These are phyloP conservation scores for Clitoria ternatea DNA, from an alignment of 306 rosid genomes.

Conservation along the genomic window DNA sequence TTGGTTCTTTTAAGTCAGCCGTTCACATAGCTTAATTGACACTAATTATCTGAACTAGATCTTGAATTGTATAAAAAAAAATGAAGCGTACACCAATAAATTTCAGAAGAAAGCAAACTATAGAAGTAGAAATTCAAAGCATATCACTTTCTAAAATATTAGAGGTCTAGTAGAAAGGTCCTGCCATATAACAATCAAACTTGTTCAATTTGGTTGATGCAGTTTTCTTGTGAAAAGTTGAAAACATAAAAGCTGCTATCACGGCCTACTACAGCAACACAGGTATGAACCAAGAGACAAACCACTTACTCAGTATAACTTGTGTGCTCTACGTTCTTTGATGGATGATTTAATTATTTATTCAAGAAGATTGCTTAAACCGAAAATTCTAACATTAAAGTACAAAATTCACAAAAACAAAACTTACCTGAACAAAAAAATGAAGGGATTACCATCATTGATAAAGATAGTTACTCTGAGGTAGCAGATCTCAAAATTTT, in stretches of 20 bases:
- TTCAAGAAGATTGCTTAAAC: conserved; percentile 1
- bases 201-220: background rate
- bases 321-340: background rate
- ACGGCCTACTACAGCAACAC: background rate
- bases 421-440: conserved; percentile 42
- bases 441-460: conserved; percentile 25
- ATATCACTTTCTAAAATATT: background rate
- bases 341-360: background rate
- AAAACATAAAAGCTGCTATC: background rate
- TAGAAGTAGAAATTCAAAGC: background rate
- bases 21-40: background rate
- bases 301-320: background rate
- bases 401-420: conserved; percentile 4
- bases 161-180: background rate
- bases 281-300: background rate
- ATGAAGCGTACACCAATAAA: background rate
- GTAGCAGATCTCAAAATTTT: conserved; percentile 55
- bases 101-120: background rate
- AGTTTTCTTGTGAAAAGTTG: background rate
- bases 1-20: background rate
- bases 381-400: conserved; percentile 9
- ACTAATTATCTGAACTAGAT: background rate
- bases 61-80: background rate
- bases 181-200: background rate
- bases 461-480: conserved; percentile 36